A percentile compares a stretch with the other conserved stretches of the same genome.
Evolutionary conservation across 139 green algal species (phyloP).

Genomic region (Edaphochlamys debaryana): DNA sequence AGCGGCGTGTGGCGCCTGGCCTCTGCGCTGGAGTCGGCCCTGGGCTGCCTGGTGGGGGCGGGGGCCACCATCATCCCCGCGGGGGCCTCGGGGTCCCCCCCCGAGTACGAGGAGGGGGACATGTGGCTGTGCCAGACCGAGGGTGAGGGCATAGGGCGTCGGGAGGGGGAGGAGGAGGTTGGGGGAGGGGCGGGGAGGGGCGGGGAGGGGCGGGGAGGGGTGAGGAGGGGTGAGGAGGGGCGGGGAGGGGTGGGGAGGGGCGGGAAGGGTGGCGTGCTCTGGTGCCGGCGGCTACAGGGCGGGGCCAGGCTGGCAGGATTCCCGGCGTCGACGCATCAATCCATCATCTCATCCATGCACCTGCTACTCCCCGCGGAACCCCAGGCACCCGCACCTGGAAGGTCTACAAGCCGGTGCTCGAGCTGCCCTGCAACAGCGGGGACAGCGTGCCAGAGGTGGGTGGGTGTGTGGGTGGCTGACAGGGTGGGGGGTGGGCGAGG

Average conservation of each 20-base stretch:
- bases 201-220: neutral
- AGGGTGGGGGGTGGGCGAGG: neutral
- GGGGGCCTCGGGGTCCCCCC: conserved; percentile 67
- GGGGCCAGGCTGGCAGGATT: too few species aligned
- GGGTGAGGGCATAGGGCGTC: neutral
- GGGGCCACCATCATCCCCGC: conserved; percentile 80
- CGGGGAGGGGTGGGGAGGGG: too few species aligned
- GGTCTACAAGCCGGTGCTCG: conserved; percentile 62
- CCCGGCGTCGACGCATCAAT: too few species aligned
- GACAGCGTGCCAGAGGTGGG: conserved; percentile 55
- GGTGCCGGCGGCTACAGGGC: too few species aligned
- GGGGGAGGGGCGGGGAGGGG: neutral
- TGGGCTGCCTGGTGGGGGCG: conserved; percentile 83
- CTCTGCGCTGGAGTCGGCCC: conserved; percentile 71
- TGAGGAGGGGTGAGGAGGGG: too few species aligned
- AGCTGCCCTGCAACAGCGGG: conserved; percentile 64
- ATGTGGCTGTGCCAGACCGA: conserved; percentile 72
- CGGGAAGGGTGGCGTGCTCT: too few species aligned
- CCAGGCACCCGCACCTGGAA: too few species aligned
- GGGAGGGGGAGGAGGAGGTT: neutral
- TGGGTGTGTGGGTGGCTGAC: neutral
- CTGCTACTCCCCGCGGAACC: too few species aligned
- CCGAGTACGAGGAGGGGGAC: conserved; percentile 89
- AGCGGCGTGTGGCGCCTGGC: conserved; percentile 64
- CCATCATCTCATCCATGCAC: too few species aligned